Percentiles rank a stretch among this genome's conserved stretches.
Evolutionary conservation across 352 stramenopile species (phyloP).

Genomic region (Globisporangium megalacanthum): DNA sequence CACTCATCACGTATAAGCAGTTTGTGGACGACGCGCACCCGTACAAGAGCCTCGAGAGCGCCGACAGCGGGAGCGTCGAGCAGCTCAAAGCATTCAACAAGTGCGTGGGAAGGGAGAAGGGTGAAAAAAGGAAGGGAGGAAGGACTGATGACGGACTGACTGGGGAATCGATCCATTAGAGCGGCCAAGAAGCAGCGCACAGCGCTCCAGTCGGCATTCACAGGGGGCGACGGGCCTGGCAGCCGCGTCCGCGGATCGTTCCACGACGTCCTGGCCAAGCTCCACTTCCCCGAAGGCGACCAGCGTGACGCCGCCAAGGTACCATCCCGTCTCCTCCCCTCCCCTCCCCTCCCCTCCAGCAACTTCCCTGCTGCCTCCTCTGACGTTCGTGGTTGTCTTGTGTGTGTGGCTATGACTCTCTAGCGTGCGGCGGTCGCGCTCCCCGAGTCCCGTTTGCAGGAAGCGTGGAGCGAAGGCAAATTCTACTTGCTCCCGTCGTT

Average conservation of each 20-base stretch:
- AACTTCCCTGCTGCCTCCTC: too few species aligned
- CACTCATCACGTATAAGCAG: constrained; percentile 76
- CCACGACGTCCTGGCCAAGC: constrained; percentile 61
- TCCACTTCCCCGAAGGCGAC: constrained; percentile 54
- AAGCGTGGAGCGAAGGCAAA: constrained; percentile 61
- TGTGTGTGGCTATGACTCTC: neutral
- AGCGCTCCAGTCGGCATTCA: constrained; percentile 73
- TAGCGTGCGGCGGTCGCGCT: constrained; percentile 30
- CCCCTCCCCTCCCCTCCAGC: too few species aligned
- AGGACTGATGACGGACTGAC: too few species aligned
- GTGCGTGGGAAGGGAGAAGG: constrained; percentile 6
- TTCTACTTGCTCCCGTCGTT: constrained; percentile 86
- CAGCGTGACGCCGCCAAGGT: constrained; percentile 47
- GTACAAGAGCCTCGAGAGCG: constrained; percentile 47
- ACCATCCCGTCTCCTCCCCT: too few species aligned
- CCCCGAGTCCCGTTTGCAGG: constrained; percentile 46
- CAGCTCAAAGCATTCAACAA: constrained; percentile 74
- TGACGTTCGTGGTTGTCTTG: neutral
- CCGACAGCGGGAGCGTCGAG: constrained; percentile 24
- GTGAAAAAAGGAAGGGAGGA: too few species aligned
- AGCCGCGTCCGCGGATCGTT: constrained; percentile 40
- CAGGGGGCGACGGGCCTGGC: constrained; percentile 38
- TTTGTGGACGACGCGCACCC: constrained; percentile 71
- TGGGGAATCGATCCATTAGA: constrained; percentile 9
- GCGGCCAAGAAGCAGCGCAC: constrained; percentile 75